phyloP scores from a whole-genome alignment of 2,329 filamentous ascomycete genomes.

The Alternaria tenuissima region DNA sequence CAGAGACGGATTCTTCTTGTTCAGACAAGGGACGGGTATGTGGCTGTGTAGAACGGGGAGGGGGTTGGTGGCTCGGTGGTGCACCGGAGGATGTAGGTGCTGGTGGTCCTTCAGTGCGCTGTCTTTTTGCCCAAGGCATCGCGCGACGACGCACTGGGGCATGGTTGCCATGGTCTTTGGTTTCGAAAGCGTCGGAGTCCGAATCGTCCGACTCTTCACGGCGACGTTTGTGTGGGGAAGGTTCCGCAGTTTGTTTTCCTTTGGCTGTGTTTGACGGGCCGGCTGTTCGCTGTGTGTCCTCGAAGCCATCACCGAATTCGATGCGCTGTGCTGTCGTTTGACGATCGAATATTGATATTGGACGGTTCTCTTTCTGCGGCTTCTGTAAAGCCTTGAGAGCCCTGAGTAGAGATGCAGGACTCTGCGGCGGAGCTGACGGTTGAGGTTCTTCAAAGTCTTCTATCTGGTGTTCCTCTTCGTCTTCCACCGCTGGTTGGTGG shows the following conservation, averaged over 20 bases:
- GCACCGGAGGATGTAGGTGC: conserved; percentile 30
- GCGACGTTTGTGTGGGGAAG: conserved; percentile 35
- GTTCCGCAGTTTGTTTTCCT: conserved; percentile 38
- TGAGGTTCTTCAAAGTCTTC: conserved; percentile 14
- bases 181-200: conserved; percentile 57
- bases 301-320: conserved; percentile 50
- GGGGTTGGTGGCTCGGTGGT: conserved; percentile 44
- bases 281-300: conserved; percentile 37
- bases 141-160: conserved; percentile 48
- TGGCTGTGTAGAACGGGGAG: background rate
- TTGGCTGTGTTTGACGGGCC: conserved; percentile 34
- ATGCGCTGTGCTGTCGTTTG: conserved; percentile 51
- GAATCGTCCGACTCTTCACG: conserved; percentile 41
- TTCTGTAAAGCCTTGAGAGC: conserved; percentile 28
- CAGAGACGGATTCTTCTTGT: conserved; percentile 35
- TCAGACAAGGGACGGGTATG: conserved; percentile 3
- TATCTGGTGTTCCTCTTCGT: background rate
- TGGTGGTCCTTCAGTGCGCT: conserved; percentile 20
- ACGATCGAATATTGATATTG: conserved; percentile 49
- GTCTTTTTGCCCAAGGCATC: conserved; percentile 40
- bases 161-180: conserved; percentile 46
- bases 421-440: conserved; percentile 29
- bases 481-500: background rate
- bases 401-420: conserved; percentile 31
- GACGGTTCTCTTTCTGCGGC: conserved; percentile 47